Evolutionary conservation across 768 basidiomycete genomes (phyloP).

Genomic region (Filobasidium floriforme): DNA sequence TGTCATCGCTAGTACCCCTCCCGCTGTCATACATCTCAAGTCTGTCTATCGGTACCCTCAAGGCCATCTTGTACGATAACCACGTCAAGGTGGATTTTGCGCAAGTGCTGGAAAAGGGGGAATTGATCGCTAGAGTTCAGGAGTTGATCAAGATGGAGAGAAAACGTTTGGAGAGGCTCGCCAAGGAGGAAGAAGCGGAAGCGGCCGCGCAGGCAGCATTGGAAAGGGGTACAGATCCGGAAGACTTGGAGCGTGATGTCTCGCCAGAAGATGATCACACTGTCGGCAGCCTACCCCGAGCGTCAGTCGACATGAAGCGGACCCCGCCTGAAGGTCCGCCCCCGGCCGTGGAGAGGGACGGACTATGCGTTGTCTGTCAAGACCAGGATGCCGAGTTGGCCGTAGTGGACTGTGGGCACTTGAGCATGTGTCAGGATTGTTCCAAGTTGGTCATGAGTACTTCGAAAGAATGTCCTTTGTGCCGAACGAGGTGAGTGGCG

Average conservation of each 20-base stretch:
- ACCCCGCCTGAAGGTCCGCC: slow-evolving; percentile 37
- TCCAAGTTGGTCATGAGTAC: slow-evolving; percentile 49
- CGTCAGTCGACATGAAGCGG: slow-evolving; percentile 14
- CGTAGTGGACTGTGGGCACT: slow-evolving; percentile 80
- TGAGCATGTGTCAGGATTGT: slow-evolving; percentile 41
- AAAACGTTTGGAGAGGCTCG: slow-evolving; percentile 40
- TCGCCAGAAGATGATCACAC: background rate
- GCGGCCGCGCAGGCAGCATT: slow-evolving; percentile 15
- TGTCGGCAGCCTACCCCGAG: background rate
- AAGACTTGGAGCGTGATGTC: background rate
- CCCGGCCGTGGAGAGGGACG: slow-evolving; percentile 48
- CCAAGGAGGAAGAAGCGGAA: slow-evolving; percentile 30
- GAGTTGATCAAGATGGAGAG: slow-evolving; percentile 40
- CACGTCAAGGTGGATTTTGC: slow-evolving; percentile 56
- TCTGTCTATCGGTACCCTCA: slow-evolving; percentile 65
- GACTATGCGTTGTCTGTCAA: slow-evolving; percentile 84
- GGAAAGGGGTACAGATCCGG: background rate
- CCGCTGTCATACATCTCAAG: slow-evolving; percentile 53
- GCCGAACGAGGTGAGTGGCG: slow-evolving; percentile 57
- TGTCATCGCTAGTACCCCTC: slow-evolving; percentile 64
- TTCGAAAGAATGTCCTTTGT: slow-evolving; percentile 80
- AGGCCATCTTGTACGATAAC: slow-evolving; percentile 69
- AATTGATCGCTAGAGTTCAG: slow-evolving; percentile 37
- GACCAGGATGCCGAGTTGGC: slow-evolving; percentile 92
- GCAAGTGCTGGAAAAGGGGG: slow-evolving; percentile 67